Conservation (phyloP, 2,329 filamentous ascomycete species). For the Nigrospora osmanthi region DNA sequence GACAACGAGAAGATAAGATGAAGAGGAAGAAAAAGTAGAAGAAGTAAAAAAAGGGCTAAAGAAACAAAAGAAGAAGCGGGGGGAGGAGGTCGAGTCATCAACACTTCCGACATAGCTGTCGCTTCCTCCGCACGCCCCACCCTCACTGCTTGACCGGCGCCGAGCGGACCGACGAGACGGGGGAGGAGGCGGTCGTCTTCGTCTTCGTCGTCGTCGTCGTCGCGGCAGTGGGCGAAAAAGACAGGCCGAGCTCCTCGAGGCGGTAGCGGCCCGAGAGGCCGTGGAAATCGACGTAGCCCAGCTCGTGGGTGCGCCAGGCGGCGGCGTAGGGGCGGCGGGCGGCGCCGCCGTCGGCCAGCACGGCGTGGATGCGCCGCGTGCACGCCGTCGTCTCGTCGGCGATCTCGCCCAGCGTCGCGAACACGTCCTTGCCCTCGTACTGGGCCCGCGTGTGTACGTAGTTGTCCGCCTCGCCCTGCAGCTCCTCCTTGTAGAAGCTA, state of each 20-base stretch:
- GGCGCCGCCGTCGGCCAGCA: constrained; percentile 9
- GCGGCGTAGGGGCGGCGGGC: constrained; percentile 7
- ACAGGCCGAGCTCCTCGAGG: constrained; percentile 9
- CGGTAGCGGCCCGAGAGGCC: constrained; percentile 9
- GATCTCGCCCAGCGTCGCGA: constrained; percentile 7
- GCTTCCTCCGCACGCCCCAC: too few relatives aligned
- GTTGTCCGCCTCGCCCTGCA: constrained; percentile 14
- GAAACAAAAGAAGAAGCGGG: too few relatives aligned
- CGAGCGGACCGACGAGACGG: too few relatives aligned
- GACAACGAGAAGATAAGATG: too few relatives aligned
- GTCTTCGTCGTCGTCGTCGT: too few relatives aligned
- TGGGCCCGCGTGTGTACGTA: constrained; percentile 15
- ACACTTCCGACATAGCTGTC: too few relatives aligned
- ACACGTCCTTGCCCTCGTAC: constrained; percentile 9
- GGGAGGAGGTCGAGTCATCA: too few relatives aligned
- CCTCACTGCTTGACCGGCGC: too few relatives aligned
- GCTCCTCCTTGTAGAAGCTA: constrained; percentile 22
- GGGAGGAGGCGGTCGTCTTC: too few relatives aligned
- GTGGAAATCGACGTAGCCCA: constrained; percentile 16
- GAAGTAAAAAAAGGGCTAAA: too few relatives aligned
- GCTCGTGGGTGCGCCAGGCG: constrained; percentile 14
- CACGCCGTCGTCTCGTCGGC: constrained; percentile 8
- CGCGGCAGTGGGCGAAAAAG: too few relatives aligned
- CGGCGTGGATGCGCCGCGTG: constrained; percentile 8
- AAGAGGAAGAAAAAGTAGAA: too few relatives aligned